Conservation (phyloP, 257 asterid species). For the Salvia splendens region DNA sequence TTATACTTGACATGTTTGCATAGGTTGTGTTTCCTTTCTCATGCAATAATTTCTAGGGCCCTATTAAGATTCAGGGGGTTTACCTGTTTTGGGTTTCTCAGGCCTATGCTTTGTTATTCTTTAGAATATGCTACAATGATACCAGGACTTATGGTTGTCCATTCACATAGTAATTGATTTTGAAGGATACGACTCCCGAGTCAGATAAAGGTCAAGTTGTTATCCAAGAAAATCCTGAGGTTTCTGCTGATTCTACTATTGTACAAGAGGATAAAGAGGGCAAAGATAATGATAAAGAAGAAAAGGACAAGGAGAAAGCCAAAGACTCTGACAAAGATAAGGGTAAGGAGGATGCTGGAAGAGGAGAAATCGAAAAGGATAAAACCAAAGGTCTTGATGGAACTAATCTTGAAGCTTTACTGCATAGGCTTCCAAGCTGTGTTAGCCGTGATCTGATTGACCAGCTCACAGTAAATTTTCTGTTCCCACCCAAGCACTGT, state of each 20-base stretch:
- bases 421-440: constrained; percentile 92
- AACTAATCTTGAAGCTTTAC: constrained; percentile 79
- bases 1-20: constrained; percentile 21
- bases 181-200: constrained; percentile 71
- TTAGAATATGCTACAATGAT: constrained; percentile 25
- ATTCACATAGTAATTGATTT: constrained; percentile 32
- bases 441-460: constrained; percentile 99
- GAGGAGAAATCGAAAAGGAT: constrained; percentile 86
- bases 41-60: constrained; percentile 16
- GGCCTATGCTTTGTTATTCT: constrained; percentile 23
- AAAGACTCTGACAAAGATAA: constrained; percentile 57
- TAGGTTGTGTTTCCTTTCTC: constrained; percentile 11
- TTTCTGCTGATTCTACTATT: constrained; percentile 58
- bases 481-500: constrained; percentile 33
- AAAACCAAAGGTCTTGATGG: constrained; percentile 90
- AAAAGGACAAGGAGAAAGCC: constrained; percentile 65
- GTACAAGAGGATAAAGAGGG: constrained; percentile 58
- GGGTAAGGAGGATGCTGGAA: constrained; percentile 83
- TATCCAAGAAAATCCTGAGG: constrained; percentile 58
- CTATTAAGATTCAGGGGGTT: constrained; percentile 16
- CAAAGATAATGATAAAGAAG: constrained; percentile 72
- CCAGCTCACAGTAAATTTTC: constrained; percentile 76
- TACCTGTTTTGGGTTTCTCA: constrained; percentile 22
- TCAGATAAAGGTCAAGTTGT: constrained; percentile 57
- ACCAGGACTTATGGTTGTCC: constrained; percentile 10